A percentile compares a stretch with the other conserved stretches of the same genome.
Conservation (phyloP, 768 basidiomycete genomes). For the Pleurotus platypus region DNA sequence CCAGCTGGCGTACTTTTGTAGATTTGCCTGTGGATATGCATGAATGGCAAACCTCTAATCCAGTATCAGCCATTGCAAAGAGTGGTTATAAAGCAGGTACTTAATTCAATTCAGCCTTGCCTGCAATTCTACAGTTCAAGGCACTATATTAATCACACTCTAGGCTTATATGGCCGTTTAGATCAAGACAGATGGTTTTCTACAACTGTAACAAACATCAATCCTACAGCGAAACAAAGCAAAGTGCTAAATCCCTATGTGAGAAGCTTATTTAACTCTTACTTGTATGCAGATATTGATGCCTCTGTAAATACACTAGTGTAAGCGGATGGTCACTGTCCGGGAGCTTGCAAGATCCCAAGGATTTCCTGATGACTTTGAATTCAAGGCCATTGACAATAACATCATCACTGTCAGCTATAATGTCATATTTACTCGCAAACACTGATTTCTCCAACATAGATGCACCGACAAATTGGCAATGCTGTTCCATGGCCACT, state of each 20-base stretch:
- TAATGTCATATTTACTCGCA: background rate
- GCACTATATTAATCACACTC: too few relatives aligned
- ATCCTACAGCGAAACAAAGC: constrained; percentile 76
- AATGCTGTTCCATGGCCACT: constrained; percentile 74
- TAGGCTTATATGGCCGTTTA: constrained; percentile 56
- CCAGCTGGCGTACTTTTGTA: constrained; percentile 16
- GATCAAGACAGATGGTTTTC: constrained; percentile 54
- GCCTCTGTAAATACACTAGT: constrained; percentile 31
- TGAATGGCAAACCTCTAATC: constrained; percentile 62
- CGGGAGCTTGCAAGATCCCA: constrained; percentile 77
- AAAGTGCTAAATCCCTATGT: constrained; percentile 67
- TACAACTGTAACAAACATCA: constrained; percentile 76
- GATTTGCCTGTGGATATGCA: constrained; percentile 40
- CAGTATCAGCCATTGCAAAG: constrained; percentile 53
- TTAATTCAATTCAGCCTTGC: background rate
- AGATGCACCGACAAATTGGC: constrained; percentile 81
- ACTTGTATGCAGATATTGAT: background rate
- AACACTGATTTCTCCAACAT: constrained; percentile 5
- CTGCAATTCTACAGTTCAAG: background rate
- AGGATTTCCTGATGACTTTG: constrained; percentile 74
- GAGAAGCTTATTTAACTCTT: constrained; percentile 14
- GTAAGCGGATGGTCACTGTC: constrained; percentile 65
- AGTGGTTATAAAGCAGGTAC: constrained; percentile 48
- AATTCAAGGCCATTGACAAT: constrained; percentile 47
- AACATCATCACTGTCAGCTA: constrained; percentile 57